Evolutionary conservation across 805 yeast genomes (phyloP).

Genomic region (Scheffersomyces ergatensis): DNA sequence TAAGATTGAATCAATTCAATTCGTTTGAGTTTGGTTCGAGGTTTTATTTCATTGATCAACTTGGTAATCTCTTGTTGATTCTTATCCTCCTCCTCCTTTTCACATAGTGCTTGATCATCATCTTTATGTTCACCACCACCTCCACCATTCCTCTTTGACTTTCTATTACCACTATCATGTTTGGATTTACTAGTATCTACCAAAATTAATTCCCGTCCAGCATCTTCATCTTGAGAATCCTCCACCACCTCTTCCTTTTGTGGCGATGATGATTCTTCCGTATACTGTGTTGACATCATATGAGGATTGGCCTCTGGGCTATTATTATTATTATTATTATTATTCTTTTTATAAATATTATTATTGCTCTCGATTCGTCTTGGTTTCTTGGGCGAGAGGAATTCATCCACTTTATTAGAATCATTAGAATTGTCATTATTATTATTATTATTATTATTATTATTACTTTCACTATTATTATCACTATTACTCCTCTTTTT

Average conservation of each 20-base stretch:
- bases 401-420: background rate
- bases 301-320: background rate
- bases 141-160: too few relatives aligned
- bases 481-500: constrained; percentile 1
- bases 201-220: too few relatives aligned
- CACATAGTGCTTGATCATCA: too few relatives aligned
- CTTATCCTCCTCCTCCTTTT: too few relatives aligned
- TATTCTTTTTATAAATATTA: too few relatives aligned
- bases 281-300: constrained; percentile 6
- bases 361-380: background rate
- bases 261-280: constrained; percentile 1
- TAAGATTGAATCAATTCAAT: background rate
- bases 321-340: too few relatives aligned
- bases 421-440: background rate
- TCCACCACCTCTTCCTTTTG: constrained; percentile 9
- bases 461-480: too few relatives aligned
- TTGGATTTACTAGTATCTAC: too few relatives aligned
- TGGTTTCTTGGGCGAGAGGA: background rate
- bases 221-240: constrained; percentile 13
- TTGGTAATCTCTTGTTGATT: too few relatives aligned
- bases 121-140: too few relatives aligned
- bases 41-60: constrained; percentile 1
- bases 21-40: constrained; percentile 4
- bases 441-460: constrained; percentile 3
- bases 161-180: too few relatives aligned